Evolutionary conservation across 164 flowering plant genomes (phyloP), one percentile per base, ranked within the genome.

Genomic region (Cinnamomum micranthum): DNA sequence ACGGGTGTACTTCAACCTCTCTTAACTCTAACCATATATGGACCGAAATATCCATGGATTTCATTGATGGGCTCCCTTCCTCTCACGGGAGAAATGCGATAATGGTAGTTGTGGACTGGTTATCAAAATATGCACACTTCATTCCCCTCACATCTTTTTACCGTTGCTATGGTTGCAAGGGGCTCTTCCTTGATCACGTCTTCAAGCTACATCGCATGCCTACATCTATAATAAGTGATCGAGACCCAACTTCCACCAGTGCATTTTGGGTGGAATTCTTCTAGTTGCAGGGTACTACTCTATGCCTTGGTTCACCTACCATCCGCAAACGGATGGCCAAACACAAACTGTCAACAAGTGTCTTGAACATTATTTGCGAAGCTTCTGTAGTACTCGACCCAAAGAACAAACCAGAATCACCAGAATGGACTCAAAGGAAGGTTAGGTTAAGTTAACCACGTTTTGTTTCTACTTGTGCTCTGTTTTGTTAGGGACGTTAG

Each of bases 271-370:
- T 0, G 10, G 9, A 7, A 41, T 9, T 41, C 47, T 6, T 41
- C 47, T 7, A 41, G 47, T 9, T 41, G 47, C 47, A 41, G 47
- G 11, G 47, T 41, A 41, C 11, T 41, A 41, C 47, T 41, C 11
- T 41, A 41, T 41, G 47, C 47, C 47, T 22, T 20, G 55, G 68
- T 22, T 69, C 75, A 15, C 68, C 7, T 75, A 65, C 3, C 71
- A 74, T 24, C 64, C 65, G 10, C 77, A 69, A 69, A 68, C 17
- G 5, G 72, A 75, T 28, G 68, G 69, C 2, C 77, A 71, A 65
- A 71, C 75, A 10, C 19, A 74, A 35, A 68, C 71, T 9, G 19
- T 73, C 4, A 75, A 75, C 59, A 6, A 51, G 2, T n/a, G 63
- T 23, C 4, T 75, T 2, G 69, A 75, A 33, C 23, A 6, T 3